Conservation (phyloP, 257 asterid species). For the Knoxia roxburghii region DNA sequence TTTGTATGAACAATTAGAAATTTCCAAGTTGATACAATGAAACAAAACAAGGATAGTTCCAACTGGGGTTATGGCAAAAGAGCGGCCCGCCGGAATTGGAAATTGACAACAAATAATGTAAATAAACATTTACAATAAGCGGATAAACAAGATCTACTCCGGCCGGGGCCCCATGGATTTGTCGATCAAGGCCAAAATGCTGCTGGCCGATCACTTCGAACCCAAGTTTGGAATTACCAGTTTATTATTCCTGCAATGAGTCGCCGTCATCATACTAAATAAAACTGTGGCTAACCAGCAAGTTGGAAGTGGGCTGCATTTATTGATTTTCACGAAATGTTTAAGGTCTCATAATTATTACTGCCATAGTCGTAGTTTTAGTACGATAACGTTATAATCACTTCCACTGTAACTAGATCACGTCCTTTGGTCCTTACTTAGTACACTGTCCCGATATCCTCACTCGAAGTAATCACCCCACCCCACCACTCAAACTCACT, state of each 20-base stretch:
- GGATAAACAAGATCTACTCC: too few relatives aligned
- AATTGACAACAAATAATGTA: background rate
- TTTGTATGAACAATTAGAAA: background rate
- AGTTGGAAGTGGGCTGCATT: too few relatives aligned
- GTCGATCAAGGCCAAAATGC: too few relatives aligned
- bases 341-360: background rate
- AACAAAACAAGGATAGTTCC: constrained; percentile 4
- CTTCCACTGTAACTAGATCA: too few relatives aligned
- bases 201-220: too few relatives aligned
- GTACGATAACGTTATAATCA: background rate
- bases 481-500: too few relatives aligned
- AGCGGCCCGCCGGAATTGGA: background rate
- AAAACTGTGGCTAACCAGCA: too few relatives aligned
- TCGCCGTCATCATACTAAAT: background rate
- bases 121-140: background rate
- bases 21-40: background rate
- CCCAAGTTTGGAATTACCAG: background rate
- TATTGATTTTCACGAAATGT: background rate
- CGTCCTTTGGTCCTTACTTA: too few relatives aligned
- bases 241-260: background rate
- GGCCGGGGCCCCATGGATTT: too few relatives aligned
- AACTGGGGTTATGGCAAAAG: background rate
- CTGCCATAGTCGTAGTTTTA: too few relatives aligned
- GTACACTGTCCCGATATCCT: too few relatives aligned
- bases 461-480: background rate